phyloP scores from a whole-genome alignment of 352 stramenopile genomes.

The Blastocystis sp. region DNA sequence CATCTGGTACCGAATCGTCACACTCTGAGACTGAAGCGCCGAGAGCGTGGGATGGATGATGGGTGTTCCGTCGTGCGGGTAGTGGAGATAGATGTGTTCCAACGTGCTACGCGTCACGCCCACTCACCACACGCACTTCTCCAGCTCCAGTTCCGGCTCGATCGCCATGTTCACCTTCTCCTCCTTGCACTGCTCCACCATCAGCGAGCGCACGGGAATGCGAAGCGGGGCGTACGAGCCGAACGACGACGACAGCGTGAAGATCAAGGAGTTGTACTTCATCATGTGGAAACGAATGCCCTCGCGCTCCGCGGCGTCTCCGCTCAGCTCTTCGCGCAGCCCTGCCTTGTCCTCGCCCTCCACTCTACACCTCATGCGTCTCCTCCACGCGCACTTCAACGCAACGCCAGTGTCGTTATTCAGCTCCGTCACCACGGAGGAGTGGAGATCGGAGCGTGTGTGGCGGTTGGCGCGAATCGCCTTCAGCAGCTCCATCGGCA shows the following conservation, averaged over 20 bases:
- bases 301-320: neutral
- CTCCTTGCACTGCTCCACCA: neutral
- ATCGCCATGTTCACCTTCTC: slow-evolving; percentile 39
- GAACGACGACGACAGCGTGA: neutral
- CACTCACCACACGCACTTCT: neutral
- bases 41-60: neutral
- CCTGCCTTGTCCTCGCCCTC: slow-evolving; percentile 56
- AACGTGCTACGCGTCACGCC: neutral
- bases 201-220: slow-evolving; percentile 4
- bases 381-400: slow-evolving; percentile 1
- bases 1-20: neutral
- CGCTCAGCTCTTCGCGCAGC: neutral
- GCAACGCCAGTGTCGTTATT: slow-evolving; percentile 10
- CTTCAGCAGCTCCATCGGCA: neutral
- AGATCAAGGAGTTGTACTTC: neutral
- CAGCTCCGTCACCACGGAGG: neutral
- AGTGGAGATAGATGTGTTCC: neutral
- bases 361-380: neutral
- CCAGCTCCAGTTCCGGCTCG: slow-evolving; percentile 16
- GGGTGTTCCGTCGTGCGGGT: neutral
- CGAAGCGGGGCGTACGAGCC: neutral
- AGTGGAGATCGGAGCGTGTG: neutral
- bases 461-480: neutral
- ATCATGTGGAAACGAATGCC: neutral
- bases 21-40: slow-evolving; percentile 1